phyloP scores from a whole-genome alignment of 192 early-diverging fungal species.

The Helicostylum pulchrum region DNA sequence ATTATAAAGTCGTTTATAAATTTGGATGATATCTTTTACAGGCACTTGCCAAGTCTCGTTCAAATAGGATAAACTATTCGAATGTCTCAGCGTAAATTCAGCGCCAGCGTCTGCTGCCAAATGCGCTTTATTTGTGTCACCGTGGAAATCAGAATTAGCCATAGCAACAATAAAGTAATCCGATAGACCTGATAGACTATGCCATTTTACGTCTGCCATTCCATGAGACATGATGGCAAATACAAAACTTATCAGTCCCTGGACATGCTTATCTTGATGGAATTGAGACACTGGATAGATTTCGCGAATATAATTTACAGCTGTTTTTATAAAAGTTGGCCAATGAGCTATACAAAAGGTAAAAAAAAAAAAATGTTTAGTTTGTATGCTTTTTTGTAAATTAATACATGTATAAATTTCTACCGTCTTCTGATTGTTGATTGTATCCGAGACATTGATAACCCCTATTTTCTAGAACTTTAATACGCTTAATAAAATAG shows the following conservation, averaged over 20 bases:
- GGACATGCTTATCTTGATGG: constrained; percentile 37
- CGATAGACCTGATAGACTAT: constrained; percentile 50
- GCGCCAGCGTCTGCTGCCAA: constrained; percentile 59
- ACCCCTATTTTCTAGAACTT: constrained; percentile 44
- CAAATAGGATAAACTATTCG: constrained; percentile 21
- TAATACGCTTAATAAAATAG: background rate
- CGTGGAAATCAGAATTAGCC: constrained; percentile 48
- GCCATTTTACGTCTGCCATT: constrained; percentile 68
- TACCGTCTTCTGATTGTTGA: constrained; percentile 47
- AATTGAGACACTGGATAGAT: constrained; percentile 50
- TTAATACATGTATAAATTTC: too few relatives aligned
- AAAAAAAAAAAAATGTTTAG: too few relatives aligned
- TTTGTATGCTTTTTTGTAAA: too few relatives aligned
- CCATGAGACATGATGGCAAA: constrained; percentile 68
- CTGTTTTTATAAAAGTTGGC: constrained; percentile 60
- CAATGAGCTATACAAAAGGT: constrained; percentile 77
- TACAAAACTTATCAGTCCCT: constrained; percentile 59
- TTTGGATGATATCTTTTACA: constrained; percentile 57
- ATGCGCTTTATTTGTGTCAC: constrained; percentile 48
- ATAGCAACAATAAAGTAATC: constrained; percentile 59
- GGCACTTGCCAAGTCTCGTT: constrained; percentile 58
- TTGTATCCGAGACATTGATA: constrained; percentile 47
- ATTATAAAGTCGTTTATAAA: constrained; percentile 53
- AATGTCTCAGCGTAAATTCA: constrained; percentile 59
- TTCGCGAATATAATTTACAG: constrained; percentile 52